Evolutionary conservation across 2,329 filamentous ascomycete species (phyloP).

Genomic region (Paecilomyces dactylethromorphus): DNA sequence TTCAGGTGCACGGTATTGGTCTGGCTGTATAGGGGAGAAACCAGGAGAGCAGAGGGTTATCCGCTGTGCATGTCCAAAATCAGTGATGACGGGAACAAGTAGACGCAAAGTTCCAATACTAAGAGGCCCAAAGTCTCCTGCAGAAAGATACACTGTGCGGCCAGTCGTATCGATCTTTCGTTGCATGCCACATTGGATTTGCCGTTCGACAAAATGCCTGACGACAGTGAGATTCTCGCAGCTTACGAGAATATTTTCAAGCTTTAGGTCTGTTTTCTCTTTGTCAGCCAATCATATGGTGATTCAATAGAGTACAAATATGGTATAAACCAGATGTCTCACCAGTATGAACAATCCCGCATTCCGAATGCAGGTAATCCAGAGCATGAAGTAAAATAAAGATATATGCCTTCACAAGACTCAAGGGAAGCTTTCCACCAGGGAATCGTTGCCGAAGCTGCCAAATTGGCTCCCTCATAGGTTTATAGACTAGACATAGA

Average conservation of each 20-base stretch:
- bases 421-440: constrained; percentile 17
- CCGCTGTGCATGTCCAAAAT: constrained; percentile 22
- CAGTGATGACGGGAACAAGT: constrained; percentile 20
- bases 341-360: constrained; percentile 34
- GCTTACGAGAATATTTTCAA: constrained; percentile 33
- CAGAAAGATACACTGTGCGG: constrained; percentile 20
- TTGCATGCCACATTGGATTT: constrained; percentile 9
- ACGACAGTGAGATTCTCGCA: constrained; percentile 17
- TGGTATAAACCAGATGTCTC: constrained; percentile 1
- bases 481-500: constrained; percentile 23
- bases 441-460: constrained; percentile 15
- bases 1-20: neutral
- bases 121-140: constrained; percentile 21
- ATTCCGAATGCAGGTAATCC: constrained; percentile 36
- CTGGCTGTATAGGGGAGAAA: constrained; percentile 10
- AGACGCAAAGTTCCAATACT: constrained; percentile 7
- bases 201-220: constrained; percentile 2
- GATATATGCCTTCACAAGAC: constrained; percentile 24
- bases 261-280: constrained; percentile 28
- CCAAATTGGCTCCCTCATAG: constrained; percentile 24
- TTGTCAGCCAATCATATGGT: neutral
- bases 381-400: constrained; percentile 31
- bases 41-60: constrained; percentile 13
- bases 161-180: constrained; percentile 17
- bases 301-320: constrained; percentile 5